These are phyloP conservation scores for Colletotrichum eremochloae DNA, from an alignment of 2,329 filamentous ascomycete species.

Conservation along the genomic window DNA sequence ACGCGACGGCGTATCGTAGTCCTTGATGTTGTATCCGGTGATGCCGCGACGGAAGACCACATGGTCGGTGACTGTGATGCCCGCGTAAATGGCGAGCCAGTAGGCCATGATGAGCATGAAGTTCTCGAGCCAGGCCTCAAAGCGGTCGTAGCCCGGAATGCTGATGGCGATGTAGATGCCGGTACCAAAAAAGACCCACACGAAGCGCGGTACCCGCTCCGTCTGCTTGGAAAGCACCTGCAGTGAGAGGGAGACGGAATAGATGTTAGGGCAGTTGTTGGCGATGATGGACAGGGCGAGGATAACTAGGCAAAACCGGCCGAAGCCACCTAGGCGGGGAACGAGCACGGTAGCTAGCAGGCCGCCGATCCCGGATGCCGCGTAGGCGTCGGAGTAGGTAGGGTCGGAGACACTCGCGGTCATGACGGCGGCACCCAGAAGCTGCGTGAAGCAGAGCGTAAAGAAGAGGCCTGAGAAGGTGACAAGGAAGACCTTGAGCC, in stretches of 20 bases:
- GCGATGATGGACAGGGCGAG: conserved; percentile 76
- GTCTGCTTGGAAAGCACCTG: conserved; percentile 73
- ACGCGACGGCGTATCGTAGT: conserved; percentile 68
- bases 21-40: conserved; percentile 67
- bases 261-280: conserved; percentile 80
- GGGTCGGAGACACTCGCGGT: conserved; percentile 67
- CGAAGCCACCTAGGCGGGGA: conserved; percentile 74
- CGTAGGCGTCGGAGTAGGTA: conserved; percentile 64
- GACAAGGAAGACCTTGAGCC: conserved; percentile 74
- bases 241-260: conserved; percentile 76
- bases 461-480: conserved; percentile 78
- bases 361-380: conserved; percentile 68
- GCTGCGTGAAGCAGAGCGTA: conserved; percentile 80
- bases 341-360: conserved; percentile 75
- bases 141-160: conserved; percentile 77
- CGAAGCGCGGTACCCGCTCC: conserved; percentile 73
- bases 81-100: conserved; percentile 82
- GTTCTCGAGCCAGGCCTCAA: conserved; percentile 74
- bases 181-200: conserved; percentile 75
- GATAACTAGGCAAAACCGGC: conserved; percentile 78
- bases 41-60: conserved; percentile 76
- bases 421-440: conserved; percentile 78
- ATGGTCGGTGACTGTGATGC: conserved; percentile 75
- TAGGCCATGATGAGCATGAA: conserved; percentile 79
- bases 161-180: conserved; percentile 76